These are phyloP conservation scores for Scalesia atractyloides DNA, from an alignment of 129 eudicot species.

Conservation along the genomic window DNA sequence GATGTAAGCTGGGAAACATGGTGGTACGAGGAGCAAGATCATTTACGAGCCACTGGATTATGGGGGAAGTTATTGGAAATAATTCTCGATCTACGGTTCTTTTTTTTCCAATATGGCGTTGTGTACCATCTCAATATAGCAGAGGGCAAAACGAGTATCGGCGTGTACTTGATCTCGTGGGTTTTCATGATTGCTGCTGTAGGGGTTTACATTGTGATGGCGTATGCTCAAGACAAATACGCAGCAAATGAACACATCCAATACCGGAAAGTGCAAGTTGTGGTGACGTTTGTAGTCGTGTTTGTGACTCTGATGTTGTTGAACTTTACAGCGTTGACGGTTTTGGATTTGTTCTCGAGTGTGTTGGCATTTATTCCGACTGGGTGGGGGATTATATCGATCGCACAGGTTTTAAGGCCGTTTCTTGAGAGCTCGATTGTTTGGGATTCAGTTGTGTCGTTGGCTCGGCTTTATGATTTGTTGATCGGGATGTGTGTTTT, in stretches of 20 bases:
- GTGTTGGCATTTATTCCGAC: conserved; percentile 87
- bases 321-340: conserved; percentile 49
- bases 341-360: conserved; percentile 61
- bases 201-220: conserved; percentile 54
- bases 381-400: conserved; percentile 84
- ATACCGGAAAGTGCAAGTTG: conserved; percentile 71
- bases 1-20: conserved; percentile 93
- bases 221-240: conserved; percentile 73
- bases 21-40: conserved; percentile 99
- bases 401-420: conserved; percentile 88
- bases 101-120: conserved; percentile 90
- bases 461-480: conserved; percentile 89
- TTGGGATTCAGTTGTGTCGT: conserved; percentile 79
- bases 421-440: conserved; percentile 68
- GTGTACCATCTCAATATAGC: conserved; percentile 78
- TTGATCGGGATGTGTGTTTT: conserved; percentile 70
- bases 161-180: conserved; percentile 82
- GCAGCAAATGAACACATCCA: conserved; percentile 66
- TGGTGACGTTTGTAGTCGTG: conserved; percentile 44
- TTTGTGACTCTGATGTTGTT: conserved; percentile 52
- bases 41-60: conserved; percentile 74
- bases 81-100: conserved; percentile 73
- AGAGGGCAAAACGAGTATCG: conserved; percentile 47
- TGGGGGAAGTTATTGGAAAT: conserved; percentile 92
- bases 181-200: conserved; percentile 49